phyloP scores from a whole-genome alignment of 2,329 filamentous ascomycete species.

The Aspergillus sp. region DNA sequence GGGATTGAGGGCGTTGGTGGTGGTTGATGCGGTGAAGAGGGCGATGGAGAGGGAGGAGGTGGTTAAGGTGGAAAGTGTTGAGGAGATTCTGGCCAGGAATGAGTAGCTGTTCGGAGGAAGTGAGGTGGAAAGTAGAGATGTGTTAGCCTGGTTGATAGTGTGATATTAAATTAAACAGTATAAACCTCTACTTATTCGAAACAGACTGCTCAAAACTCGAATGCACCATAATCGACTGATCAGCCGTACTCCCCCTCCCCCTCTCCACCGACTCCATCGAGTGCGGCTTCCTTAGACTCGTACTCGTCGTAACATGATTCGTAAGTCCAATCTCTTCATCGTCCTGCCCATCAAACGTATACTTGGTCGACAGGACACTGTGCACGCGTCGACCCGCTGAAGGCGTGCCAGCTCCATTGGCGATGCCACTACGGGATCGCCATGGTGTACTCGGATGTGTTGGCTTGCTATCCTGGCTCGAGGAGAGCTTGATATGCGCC shows the following conservation, averaged over 20 bases:
- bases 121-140: background rate
- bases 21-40: background rate
- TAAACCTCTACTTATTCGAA: background rate
- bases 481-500: background rate
- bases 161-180: no score
- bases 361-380: background rate
- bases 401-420: no score
- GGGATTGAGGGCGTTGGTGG: background rate
- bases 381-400: no score
- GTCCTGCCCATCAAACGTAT: background rate
- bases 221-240: background rate
- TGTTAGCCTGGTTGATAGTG: background rate
- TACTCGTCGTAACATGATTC: background rate
- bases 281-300: background rate
- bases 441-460: background rate
- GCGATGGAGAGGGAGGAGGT: background rate
- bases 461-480: background rate
- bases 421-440: background rate
- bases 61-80: background rate
- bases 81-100: background rate
- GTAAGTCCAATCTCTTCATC: slow-evolving; percentile 10
- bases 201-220: background rate
- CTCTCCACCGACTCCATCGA: background rate
- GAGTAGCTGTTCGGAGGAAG: background rate
- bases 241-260: background rate